Conservation (phyloP, 2,329 filamentous ascomycete species). For the Diaporthe amygdali region DNA sequence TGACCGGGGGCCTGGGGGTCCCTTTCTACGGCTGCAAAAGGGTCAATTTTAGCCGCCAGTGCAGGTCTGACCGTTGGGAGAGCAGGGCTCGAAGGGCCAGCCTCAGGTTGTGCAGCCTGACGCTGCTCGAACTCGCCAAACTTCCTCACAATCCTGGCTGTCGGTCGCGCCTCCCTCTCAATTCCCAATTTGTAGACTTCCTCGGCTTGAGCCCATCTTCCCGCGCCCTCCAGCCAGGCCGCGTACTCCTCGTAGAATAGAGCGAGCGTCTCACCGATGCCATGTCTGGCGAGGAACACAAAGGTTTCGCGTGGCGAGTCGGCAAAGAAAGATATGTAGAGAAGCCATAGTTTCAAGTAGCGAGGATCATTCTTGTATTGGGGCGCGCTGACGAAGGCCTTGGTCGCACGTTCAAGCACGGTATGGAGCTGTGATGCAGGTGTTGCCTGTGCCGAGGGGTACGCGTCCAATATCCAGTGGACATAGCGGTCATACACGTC, state of each 20-base stretch:
- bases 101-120: conserved; percentile 61
- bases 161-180: conserved; percentile 83
- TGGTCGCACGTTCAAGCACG: conserved; percentile 91
- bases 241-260: conserved; percentile 98
- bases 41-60: conserved; percentile 83
- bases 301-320: conserved; percentile 94
- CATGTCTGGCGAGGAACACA: conserved; percentile 86
- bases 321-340: conserved; percentile 91
- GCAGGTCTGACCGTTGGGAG: conserved; percentile 83
- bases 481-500: conserved; percentile 97
- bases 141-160: conserved; percentile 82
- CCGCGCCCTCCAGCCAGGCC: conserved; percentile 84
- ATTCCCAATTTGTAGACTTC: conserved; percentile 93
- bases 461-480: conserved; percentile 94
- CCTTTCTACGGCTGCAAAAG: conserved; percentile 64
- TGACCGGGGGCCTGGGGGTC: conserved; percentile 71
- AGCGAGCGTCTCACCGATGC: conserved; percentile 84
- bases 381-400: conserved; percentile 79
- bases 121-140: conserved; percentile 90
- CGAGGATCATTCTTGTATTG: conserved; percentile 96
- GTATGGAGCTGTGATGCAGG: conserved; percentile 88
- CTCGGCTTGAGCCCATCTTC: conserved; percentile 87
- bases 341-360: conserved; percentile 91
- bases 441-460: conserved; percentile 91
- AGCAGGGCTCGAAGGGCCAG: conserved; percentile 82